These are phyloP conservation scores for Candida ficus DNA, from an alignment of 805 yeast genomes.

Conservation along the genomic window DNA sequence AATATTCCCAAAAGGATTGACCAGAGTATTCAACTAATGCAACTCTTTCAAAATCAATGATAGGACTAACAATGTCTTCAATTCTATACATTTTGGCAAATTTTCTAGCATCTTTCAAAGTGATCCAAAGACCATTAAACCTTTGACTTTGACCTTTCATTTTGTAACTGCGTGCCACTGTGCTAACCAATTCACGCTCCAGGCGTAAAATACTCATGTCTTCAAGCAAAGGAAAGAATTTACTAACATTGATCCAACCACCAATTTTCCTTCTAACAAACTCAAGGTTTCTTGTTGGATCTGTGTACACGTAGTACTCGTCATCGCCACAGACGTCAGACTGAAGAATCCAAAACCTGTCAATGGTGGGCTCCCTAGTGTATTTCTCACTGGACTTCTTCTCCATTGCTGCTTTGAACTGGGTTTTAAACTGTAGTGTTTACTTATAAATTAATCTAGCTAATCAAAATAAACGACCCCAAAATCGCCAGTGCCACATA, in stretches of 20 bases:
- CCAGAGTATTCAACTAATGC: constrained; percentile 24
- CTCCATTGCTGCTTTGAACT: background rate
- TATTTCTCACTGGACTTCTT: background rate
- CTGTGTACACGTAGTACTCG: constrained; percentile 11
- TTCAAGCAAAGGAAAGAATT: constrained; percentile 7
- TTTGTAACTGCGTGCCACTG: background rate
- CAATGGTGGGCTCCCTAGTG: constrained; percentile 3
- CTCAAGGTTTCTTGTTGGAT: background rate
- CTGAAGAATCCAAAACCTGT: constrained; percentile 1
- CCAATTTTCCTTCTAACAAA: constrained; percentile 19
- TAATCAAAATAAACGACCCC: no score
- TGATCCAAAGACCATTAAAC: constrained; percentile 20
- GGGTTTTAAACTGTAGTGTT: no score
- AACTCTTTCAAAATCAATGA: constrained; percentile 22
- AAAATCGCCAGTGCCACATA: background rate
- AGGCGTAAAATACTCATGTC: no score
- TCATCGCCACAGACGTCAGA: constrained; percentile 6
- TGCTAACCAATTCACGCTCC: background rate
- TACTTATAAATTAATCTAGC: no score
- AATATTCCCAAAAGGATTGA: constrained; percentile 21
- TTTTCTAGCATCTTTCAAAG: constrained; percentile 19
- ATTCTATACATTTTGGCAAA: constrained; percentile 19
- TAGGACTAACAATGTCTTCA: constrained; percentile 13
- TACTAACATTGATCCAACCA: constrained; percentile 20
- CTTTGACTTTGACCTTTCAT: background rate